Conservation (phyloP, 352 stramenopile species). For the Elongisporangium undulatum region DNA sequence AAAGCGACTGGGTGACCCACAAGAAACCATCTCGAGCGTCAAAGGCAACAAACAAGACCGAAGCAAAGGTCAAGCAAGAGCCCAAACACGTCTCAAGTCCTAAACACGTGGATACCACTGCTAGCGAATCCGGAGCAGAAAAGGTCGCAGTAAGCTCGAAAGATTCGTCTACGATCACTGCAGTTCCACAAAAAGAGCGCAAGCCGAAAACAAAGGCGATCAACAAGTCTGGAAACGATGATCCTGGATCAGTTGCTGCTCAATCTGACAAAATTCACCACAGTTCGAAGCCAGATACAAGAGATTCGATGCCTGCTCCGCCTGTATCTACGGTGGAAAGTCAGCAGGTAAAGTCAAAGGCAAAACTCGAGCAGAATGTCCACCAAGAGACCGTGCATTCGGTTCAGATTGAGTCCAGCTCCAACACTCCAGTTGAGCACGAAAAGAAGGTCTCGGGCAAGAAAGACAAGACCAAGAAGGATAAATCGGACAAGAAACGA, state of each 20-base stretch:
- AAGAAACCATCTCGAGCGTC: background rate
- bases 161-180: background rate
- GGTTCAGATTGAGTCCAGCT: background rate
- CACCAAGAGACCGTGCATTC: background rate
- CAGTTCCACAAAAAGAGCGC: background rate
- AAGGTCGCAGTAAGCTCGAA: background rate
- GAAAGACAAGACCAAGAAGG: constrained; percentile 61
- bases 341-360: background rate
- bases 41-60: background rate
- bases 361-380: background rate
- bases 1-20: background rate
- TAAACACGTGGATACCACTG: background rate
- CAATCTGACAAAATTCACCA: background rate
- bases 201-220: background rate
- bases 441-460: background rate
- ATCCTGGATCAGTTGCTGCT: background rate
- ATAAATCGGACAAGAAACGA: constrained; percentile 53
- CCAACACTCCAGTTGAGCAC: background rate
- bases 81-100: background rate
- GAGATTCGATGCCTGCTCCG: background rate
- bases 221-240: background rate
- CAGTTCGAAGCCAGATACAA: background rate
- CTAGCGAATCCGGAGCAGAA: background rate
- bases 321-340: background rate
- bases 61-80: background rate